Percentiles rank a stretch among this genome's conserved stretches.
Conservation (phyloP, 805 yeast species). For the Metschnikowia cerradonensis region DNA sequence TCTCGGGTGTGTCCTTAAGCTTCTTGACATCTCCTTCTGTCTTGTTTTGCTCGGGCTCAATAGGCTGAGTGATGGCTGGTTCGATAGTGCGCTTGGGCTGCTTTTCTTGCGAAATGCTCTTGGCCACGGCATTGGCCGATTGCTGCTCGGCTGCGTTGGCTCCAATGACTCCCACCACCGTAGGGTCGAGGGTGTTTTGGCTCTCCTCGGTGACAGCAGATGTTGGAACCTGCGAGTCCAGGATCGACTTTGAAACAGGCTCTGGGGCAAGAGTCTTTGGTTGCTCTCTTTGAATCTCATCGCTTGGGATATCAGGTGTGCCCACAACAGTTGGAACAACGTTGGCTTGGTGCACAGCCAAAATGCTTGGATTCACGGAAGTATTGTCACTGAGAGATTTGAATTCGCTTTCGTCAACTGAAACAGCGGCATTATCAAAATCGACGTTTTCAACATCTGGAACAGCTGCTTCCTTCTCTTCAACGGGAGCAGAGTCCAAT, state of each 20-base stretch:
- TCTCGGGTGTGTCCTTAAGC: constrained; percentile 1
- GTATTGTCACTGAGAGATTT: not conserved
- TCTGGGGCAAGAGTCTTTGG: not conserved
- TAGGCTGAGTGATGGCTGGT: constrained; percentile 13
- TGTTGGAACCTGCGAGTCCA: not conserved
- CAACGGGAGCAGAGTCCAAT: not conserved
- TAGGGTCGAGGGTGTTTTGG: constrained; percentile 16
- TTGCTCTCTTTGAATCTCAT: constrained; percentile 1
- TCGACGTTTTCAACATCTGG: not conserved
- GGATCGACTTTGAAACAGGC: not conserved
- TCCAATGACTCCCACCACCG: constrained; percentile 13
- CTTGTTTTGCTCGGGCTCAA: constrained; percentile 9
- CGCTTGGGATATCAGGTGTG: constrained; percentile 1
- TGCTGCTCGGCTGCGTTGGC: constrained; percentile 12
- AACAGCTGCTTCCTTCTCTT: not conserved
- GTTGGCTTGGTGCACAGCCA: constrained; percentile 8
- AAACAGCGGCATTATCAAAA: not conserved
- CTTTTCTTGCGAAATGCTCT: constrained; percentile 4
- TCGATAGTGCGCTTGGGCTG: constrained; percentile 8
- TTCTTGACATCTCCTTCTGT: not conserved
- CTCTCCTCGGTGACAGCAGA: not conserved
- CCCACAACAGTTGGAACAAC: constrained; percentile 5
- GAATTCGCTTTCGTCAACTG: not conserved
- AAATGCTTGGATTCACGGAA: constrained; percentile 2
- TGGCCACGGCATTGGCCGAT: constrained; percentile 8